Base-by-base conservation (phyloP, 2,329 filamentous ascomycete species). In the Alternaria sp. region DNA sequence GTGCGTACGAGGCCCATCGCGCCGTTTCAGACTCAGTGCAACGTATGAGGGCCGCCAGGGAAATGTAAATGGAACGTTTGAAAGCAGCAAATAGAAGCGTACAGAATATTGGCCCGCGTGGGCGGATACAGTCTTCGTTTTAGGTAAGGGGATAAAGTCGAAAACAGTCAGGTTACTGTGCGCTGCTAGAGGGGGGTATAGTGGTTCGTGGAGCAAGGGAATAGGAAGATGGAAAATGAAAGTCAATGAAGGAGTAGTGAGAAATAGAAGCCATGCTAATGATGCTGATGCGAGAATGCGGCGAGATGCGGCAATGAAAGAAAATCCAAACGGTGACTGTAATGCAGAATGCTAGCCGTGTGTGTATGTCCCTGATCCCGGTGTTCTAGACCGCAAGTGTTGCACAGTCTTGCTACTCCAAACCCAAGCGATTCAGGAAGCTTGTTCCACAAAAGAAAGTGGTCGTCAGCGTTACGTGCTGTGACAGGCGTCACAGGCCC, bases 111-210 rank as follows among this genome's bases (percentile, higher is more conserved):
- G 66, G 70, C 74, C 79, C 78, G 79, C 78, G 79, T 69, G 79
- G 79, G 79, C 79, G 75, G 78, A 74, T 77, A 79, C 77, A 78
- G 73, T 80, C 78, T 80, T 79, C 75, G 76, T 78, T 73, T 68
- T 61, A 54, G 66, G 63, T 62, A 62, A 71, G 54, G 60, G 44
- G 65, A 70, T 69, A 65, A 70, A 60, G 66, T 63, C 47, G 44
- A 47, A 61, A 60, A 60, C 61, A 56, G 60, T 54, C 49, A 40
- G 45, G 59, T 15, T 68, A 55, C 50, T 69, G 57, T 59, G 66
- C 61, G 62, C 60, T 63, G 55, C 60, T 62, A 64, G 54, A 63
- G 50, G 69, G 69, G 75, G 77, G 77, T 77, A 80, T 77, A 76
- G 68, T 71, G 66, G 71, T 68, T 70, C 71, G 72, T 72, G 61